Percentiles rank a stretch among this genome's conserved stretches.
Conservation (phyloP, 2,329 filamentous ascomycete species). For the Thermoascus crustaceus region DNA sequence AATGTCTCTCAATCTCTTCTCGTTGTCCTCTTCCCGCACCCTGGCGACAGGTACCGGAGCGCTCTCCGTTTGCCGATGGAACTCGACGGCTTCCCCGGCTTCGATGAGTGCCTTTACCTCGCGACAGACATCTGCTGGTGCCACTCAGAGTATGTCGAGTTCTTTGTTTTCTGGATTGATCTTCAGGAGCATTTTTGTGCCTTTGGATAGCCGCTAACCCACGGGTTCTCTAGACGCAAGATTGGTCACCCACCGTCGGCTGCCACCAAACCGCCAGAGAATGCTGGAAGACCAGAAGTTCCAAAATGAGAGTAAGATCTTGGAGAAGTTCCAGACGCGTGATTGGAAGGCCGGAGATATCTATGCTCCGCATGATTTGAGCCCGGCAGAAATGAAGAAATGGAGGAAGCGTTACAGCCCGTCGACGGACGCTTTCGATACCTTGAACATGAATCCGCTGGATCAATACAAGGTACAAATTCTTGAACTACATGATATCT, state of each 20-base stretch:
- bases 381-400: slow-evolving; percentile 68
- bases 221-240: slow-evolving; percentile 12
- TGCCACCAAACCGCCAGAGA: slow-evolving; percentile 24
- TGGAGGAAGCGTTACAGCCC: slow-evolving; percentile 56
- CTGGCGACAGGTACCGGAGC: slow-evolving; percentile 13
- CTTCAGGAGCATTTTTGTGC: neutral
- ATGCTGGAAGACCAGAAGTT: slow-evolving; percentile 30
- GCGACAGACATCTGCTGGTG: slow-evolving; percentile 11
- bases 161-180: neutral
- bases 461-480: slow-evolving; percentile 73
- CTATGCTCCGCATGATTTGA: slow-evolving; percentile 84
- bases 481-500: neutral
- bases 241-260: slow-evolving; percentile 16
- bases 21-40: slow-evolving; percentile 19
- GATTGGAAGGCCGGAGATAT: slow-evolving; percentile 72
- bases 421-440: slow-evolving; percentile 66
- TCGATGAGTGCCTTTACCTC: slow-evolving; percentile 19
- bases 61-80: slow-evolving; percentile 24
- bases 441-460: slow-evolving; percentile 69
- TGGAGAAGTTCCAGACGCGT: slow-evolving; percentile 46
- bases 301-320: slow-evolving; percentile 27
- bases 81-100: slow-evolving; percentile 19
- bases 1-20: slow-evolving; percentile 24
- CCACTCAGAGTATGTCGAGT: slow-evolving; percentile 2
- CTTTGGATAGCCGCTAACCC: neutral